A percentile compares a stretch with the other conserved stretches of the same genome.
These are phyloP conservation scores for Claviceps fusiformis DNA, from an alignment of 2,329 filamentous ascomycete species.

Conservation along the genomic window DNA sequence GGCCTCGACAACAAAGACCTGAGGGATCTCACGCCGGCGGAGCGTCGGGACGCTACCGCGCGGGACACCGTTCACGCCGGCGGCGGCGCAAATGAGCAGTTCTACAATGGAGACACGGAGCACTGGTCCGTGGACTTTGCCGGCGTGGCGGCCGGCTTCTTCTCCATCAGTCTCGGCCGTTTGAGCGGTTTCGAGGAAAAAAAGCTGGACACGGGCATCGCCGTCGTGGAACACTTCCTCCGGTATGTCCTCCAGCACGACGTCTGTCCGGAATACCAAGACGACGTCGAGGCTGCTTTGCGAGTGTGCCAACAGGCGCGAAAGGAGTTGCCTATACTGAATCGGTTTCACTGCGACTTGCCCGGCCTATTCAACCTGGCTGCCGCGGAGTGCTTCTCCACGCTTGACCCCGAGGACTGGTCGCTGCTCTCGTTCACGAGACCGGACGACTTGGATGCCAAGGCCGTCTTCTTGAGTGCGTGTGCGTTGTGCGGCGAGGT, in stretches of 20 bases:
- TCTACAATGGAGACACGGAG: constrained; percentile 37
- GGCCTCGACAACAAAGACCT: constrained; percentile 45
- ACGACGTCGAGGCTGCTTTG: constrained; percentile 53
- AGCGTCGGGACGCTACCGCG: constrained; percentile 52
- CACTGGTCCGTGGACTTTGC: constrained; percentile 71
- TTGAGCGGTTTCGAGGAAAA: constrained; percentile 41
- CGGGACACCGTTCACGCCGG: constrained; percentile 42
- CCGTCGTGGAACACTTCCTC: constrained; percentile 71
- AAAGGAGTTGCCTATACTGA: constrained; percentile 49
- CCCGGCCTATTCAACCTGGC: constrained; percentile 75
- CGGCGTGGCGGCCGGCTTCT: constrained; percentile 61
- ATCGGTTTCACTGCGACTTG: constrained; percentile 36
- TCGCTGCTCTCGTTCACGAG: constrained; percentile 13
- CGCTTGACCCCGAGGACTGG: constrained; percentile 17
- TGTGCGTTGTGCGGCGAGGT: constrained; percentile 25
- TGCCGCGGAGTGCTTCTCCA: constrained; percentile 52
- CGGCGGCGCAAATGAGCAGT: constrained; percentile 28
- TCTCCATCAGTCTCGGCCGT: constrained; percentile 47
- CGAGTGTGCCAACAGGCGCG: constrained; percentile 52
- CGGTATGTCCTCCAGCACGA: constrained; percentile 75
- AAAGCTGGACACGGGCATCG: constrained; percentile 43
- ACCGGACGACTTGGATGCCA: constrained; percentile 28
- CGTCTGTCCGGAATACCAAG: constrained; percentile 68
- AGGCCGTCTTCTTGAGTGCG: constrained; percentile 28
- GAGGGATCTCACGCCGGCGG: constrained; percentile 38